Conservation (phyloP, 106 monocot species). For the Dioscorea dumetorum region DNA sequence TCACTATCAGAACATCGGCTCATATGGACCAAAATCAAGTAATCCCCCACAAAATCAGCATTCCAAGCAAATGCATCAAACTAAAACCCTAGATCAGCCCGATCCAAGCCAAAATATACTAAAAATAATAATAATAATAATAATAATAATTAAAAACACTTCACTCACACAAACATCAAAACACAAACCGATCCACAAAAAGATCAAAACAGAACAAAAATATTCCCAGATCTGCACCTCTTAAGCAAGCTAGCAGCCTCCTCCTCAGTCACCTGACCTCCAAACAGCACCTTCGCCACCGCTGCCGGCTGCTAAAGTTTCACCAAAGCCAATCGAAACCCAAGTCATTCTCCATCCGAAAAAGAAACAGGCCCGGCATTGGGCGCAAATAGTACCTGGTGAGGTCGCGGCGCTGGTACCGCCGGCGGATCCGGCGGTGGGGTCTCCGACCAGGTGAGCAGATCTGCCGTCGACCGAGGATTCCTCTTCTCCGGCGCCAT, state of each 20-base stretch:
- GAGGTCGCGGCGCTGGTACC: conserved; percentile 11
- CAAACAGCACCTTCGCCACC: conserved; percentile 38
- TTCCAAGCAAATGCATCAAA: no score
- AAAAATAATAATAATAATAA: no score
- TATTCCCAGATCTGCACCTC: conserved; percentile 24
- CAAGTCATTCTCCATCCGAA: background rate
- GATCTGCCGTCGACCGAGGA: conserved; percentile 52
- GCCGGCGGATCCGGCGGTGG: conserved; percentile 17
- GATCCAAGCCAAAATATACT: no score
- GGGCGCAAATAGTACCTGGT: conserved; percentile 15
- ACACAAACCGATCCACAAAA: no score
- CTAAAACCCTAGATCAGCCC: no score
- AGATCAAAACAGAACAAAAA: background rate
- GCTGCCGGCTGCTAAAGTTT: conserved; percentile 28
- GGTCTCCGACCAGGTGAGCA: conserved; percentile 53
- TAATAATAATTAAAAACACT: no score
- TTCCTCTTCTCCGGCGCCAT: conserved; percentile 39
- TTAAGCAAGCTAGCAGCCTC: conserved; percentile 39
- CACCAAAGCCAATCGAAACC: background rate
- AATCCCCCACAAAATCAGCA: no score
- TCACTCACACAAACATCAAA: no score
- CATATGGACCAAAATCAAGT: no score
- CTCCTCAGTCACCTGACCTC: conserved; percentile 41
- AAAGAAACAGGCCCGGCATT: conserved; percentile 2
- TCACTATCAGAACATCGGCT: no score